Evolutionary conservation across 441 rosid genomes (phyloP).

Genomic region (Croton laevigatus): DNA sequence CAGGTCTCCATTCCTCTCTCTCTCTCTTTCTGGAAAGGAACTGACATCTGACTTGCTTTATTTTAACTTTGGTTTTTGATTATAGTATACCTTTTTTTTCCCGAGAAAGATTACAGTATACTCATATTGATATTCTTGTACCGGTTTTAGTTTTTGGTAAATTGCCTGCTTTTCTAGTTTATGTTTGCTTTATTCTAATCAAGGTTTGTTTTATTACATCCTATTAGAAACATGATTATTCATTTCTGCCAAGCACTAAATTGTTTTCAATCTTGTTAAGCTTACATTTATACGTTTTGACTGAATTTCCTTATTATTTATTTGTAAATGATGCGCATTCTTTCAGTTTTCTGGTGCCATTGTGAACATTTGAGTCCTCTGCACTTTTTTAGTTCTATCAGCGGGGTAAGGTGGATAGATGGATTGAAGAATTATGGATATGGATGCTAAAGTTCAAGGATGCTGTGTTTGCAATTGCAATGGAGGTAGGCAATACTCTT

Average conservation of each 20-base stretch:
- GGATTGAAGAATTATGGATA: slow-evolving; percentile 86
- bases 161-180: background rate
- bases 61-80: slow-evolving; percentile 1
- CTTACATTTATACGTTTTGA: background rate
- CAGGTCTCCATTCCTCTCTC: slow-evolving; percentile 52
- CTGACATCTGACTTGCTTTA: background rate
- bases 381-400: slow-evolving; percentile 50
- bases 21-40: background rate
- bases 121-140: background rate
- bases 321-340: background rate
- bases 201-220: background rate
- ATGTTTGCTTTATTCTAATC: background rate
- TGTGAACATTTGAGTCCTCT: slow-evolving; percentile 20
- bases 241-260: background rate
- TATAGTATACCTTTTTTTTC: background rate
- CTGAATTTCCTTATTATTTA: background rate
- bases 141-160: background rate
- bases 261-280: background rate
- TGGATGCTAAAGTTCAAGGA: slow-evolving; percentile 92
- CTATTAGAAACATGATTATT: background rate
- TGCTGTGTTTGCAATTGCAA: slow-evolving; percentile 53
- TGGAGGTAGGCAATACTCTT: slow-evolving; percentile 55
- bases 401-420: slow-evolving; percentile 70
- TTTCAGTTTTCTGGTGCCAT: background rate
- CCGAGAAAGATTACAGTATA: too few species aligned